Base-by-base conservation (phyloP, 2,329 filamentous ascomycete genomes). In the Fusarium incarnatum region DNA sequence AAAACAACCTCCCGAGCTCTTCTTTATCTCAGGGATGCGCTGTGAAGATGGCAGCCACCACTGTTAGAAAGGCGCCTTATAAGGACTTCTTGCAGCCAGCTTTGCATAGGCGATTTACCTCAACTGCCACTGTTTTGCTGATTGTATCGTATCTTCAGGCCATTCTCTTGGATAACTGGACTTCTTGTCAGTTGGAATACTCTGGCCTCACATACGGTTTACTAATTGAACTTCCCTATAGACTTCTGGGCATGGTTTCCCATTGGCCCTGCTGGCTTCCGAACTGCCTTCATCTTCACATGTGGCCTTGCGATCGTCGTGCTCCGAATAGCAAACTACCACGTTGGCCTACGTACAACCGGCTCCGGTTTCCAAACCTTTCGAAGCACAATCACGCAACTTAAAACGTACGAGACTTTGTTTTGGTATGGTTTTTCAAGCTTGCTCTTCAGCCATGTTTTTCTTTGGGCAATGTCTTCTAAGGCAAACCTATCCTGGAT, bases 21-120 rank as follows among this genome's bases (percentile, higher is more conserved):
- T 49, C 52, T 76, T 58, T 25, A 54, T 76, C 78, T 58, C 56
- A 81, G 82, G 76, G 79, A 85, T 84, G 82, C 78, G 76, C 80
- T 78, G 80, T 79, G 75, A 82, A 77, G 52, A 88, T 88, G 86
- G 83, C 86, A 75, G 79, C 78, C 76, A 80, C 81, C 77, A 83
- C 81, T 78, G 85, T 83, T 82, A 89, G 84, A 85, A 87, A 79
- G 77, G 82, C 84, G 75, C 84, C 87, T 50, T 97, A 97, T 82
- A 92, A 94, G 84, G 93, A 97, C 83, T 97, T 97, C 80, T 83
- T 98, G 73, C 97, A 95, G 67, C 94, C 95, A 52, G 91, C 92
- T 55, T 84, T 98, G 70, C 95, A 98, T 80, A 87, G 92, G 75
- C 89, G 94, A 75, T 98, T 98, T 81, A 91, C 92, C 50, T 90